A percentile compares a stretch with the other conserved stretches of the same genome.
Evolutionary conservation across 2,329 filamentous ascomycete genomes (phyloP).

Genomic region (Colletotrichum salicis): DNA sequence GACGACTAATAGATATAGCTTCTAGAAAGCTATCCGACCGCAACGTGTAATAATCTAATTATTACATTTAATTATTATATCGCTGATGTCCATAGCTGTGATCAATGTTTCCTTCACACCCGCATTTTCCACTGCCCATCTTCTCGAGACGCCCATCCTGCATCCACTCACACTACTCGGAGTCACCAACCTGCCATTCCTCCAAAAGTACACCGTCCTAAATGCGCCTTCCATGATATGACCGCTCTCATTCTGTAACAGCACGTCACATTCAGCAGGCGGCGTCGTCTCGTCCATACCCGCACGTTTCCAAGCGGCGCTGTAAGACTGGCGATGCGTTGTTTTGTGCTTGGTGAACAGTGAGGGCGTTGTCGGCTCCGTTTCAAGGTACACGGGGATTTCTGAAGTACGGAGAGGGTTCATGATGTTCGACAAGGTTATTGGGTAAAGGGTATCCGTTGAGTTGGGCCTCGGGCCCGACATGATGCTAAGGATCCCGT

Average conservation of each 20-base stretch:
- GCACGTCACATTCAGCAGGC: neutral
- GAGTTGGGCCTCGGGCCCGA: constrained; percentile 4
- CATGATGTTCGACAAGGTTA: neutral
- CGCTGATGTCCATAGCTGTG: neutral
- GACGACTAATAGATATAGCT: too few relatives aligned
- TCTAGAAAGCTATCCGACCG: too few relatives aligned
- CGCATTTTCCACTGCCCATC: neutral
- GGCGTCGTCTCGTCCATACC: neutral
- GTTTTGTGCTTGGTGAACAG: constrained; percentile 5
- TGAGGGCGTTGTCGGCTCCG: neutral
- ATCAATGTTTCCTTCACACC: neutral
- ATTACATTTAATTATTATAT: too few relatives aligned
- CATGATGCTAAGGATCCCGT: neutral
- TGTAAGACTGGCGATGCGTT: neutral
- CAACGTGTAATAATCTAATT: too few relatives aligned
- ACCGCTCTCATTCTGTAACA: neutral
- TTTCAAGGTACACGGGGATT: neutral
- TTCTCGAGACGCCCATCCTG: constrained; percentile 10
- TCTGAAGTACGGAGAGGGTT: neutral
- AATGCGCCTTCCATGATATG: neutral
- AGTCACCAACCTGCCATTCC: neutral
- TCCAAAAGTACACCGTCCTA: constrained; percentile 7
- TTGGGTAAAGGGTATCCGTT: neutral
- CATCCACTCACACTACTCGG: neutral
- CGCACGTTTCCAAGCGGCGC: neutral